Conservation (phyloP, 371 early-diverging fungal genomes). For the Syncephalastrum monosporum region DNA sequence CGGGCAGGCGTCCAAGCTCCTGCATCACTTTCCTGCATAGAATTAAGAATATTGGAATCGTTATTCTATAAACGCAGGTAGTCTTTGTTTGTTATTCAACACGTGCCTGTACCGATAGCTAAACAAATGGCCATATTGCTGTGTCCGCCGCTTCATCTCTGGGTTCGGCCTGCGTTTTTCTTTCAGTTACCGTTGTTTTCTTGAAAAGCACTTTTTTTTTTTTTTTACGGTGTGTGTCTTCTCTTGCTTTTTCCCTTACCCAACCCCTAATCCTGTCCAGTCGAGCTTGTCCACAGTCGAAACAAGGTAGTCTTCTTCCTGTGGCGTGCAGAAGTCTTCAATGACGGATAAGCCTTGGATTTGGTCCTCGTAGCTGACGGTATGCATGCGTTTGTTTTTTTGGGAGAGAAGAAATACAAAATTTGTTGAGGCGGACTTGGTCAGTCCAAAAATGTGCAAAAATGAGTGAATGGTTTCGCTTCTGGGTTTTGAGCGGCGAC, state of each 20-base stretch:
- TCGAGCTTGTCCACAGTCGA: conserved; percentile 17
- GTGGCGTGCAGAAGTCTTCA: conserved; percentile 27
- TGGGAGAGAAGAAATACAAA: conserved; percentile 10
- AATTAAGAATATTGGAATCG: conserved; percentile 4
- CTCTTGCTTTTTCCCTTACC: conserved; percentile 18
- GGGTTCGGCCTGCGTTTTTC: conserved; percentile 61
- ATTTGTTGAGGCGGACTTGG: background rate
- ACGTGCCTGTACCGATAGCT: conserved; percentile 65
- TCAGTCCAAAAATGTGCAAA: background rate
- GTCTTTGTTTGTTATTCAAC: background rate
- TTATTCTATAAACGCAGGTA: background rate
- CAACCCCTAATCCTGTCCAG: conserved; percentile 48
- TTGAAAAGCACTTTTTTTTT: background rate
- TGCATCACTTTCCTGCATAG: conserved; percentile 50
- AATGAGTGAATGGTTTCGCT: background rate
- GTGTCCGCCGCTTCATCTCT: conserved; percentile 71
- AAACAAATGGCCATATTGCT: conserved; percentile 74
- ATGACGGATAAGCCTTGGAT: conserved; percentile 35
- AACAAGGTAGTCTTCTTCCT: conserved; percentile 32
- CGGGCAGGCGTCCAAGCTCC: conserved; percentile 58
- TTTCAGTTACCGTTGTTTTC: background rate
- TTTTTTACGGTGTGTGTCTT: no score
- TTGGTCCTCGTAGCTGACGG: conserved; percentile 16
- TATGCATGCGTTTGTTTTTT: conserved; percentile 15
- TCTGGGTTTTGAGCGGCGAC: background rate